Evolutionary conservation across 164 flowering plant genomes (phyloP).

Genomic region (Macadamia tetraphylla): DNA sequence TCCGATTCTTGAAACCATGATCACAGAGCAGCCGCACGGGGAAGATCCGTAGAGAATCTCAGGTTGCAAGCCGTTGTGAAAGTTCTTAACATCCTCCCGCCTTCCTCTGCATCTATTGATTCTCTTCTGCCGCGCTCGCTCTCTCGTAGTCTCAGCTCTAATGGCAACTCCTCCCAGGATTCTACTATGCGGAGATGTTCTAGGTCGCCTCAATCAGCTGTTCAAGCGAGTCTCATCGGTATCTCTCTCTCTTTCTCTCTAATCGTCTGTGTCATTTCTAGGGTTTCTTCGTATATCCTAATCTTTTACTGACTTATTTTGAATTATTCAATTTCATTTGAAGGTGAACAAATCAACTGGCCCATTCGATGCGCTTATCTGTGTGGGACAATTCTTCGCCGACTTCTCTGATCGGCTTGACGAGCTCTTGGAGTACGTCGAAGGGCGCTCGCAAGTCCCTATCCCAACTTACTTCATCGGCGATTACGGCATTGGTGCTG

Average conservation of each 20-base stretch:
- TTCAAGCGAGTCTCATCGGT: constrained; percentile 80
- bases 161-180: constrained; percentile 73
- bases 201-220: constrained; percentile 81
- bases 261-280: constrained; percentile 13
- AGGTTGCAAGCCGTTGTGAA: too few species aligned
- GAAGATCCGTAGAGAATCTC: too few species aligned
- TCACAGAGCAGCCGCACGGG: too few species aligned
- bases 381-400: constrained; percentile 98
- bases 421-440: constrained; percentile 54
- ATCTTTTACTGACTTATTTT: neutral
- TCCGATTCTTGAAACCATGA: too few species aligned
- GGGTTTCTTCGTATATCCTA: neutral
- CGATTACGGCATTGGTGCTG: constrained; percentile 75
- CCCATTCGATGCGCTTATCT: constrained; percentile 80
- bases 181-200: constrained; percentile 83
- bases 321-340: neutral
- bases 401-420: constrained; percentile 56
- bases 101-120: too few species aligned
- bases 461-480: constrained; percentile 90
- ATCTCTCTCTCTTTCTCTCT: constrained; percentile 11
- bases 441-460: constrained; percentile 56
- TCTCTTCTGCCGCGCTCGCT: neutral
- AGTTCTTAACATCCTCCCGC: too few species aligned
- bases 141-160: constrained; percentile 4
- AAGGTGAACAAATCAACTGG: constrained; percentile 91